Evolutionary conservation across 768 basidiomycete species (phyloP).

Genomic region (Boletus barrowsii): DNA sequence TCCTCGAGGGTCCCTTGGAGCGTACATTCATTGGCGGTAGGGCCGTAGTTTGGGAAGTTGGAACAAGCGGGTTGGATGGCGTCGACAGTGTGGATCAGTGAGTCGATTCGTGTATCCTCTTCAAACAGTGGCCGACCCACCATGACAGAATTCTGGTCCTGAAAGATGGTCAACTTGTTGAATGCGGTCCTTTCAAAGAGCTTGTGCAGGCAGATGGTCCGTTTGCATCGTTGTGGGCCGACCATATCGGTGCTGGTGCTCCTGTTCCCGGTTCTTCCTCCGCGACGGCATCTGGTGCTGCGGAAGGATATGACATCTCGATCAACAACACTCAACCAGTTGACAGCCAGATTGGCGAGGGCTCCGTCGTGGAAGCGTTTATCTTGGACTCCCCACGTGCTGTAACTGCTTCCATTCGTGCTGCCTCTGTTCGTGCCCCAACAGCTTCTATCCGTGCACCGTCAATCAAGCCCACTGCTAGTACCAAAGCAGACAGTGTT

Average conservation of each 20-base stretch:
- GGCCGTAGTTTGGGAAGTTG: constrained; percentile 30
- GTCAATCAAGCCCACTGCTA: constrained; percentile 22
- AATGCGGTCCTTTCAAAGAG: constrained; percentile 78
- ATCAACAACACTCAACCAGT: constrained; percentile 17
- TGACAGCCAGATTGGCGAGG: constrained; percentile 17
- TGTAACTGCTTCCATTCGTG: constrained; percentile 15
- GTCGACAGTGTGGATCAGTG: constrained; percentile 62
- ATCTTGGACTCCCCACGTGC: constrained; percentile 16
- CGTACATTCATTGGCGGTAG: constrained; percentile 14
- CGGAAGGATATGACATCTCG: constrained; percentile 27
- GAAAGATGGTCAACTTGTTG: constrained; percentile 84
- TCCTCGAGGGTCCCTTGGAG: constrained; percentile 26
- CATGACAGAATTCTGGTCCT: constrained; percentile 77
- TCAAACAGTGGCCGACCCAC: not conserved
- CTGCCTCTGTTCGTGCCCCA: constrained; percentile 14
- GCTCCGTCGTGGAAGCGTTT: constrained; percentile 6
- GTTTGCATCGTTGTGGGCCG: constrained; percentile 88
- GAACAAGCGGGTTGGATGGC: constrained; percentile 30
- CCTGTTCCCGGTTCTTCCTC: constrained; percentile 34
- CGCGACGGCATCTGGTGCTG: constrained; percentile 23
- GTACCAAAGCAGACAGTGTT: constrained; percentile 21
- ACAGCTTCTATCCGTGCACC: constrained; percentile 18
- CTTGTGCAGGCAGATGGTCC: constrained; percentile 66
- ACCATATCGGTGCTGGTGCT: constrained; percentile 64
- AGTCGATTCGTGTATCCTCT: constrained; percentile 20